Conservation (phyloP, 2,329 filamentous ascomycete species). For the Aureobasidium zeae region DNA sequence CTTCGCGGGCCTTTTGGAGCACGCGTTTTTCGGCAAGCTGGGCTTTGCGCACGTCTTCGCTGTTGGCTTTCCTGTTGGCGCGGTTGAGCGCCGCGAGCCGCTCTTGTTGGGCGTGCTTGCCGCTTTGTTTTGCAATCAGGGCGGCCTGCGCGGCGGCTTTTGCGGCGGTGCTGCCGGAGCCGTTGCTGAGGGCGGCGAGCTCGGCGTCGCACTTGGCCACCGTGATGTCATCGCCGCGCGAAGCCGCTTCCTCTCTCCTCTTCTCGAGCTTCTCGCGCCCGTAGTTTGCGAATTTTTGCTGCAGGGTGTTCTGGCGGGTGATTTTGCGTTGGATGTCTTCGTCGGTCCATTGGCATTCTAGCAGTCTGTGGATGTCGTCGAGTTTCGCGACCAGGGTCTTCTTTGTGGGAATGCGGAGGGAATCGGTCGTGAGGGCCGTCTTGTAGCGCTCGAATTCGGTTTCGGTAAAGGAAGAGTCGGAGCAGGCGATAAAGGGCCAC, state of each 20-base stretch:
- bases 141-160: constrained; percentile 34
- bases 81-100: constrained; percentile 74
- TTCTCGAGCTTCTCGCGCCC: constrained; percentile 60
- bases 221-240: constrained; percentile 53
- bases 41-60: constrained; percentile 83
- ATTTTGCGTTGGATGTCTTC: constrained; percentile 74
- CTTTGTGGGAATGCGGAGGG: constrained; percentile 64
- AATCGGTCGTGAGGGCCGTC: constrained; percentile 62
- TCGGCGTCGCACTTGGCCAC: constrained; percentile 41
- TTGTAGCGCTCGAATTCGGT: constrained; percentile 75
- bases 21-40: constrained; percentile 62
- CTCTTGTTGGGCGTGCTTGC: constrained; percentile 58
- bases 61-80: constrained; percentile 73
- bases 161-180: constrained; percentile 56
- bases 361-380: constrained; percentile 67
- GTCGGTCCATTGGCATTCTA: constrained; percentile 74
- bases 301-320: constrained; percentile 57
- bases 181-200: constrained; percentile 51
- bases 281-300: constrained; percentile 49
- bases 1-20: constrained; percentile 37
- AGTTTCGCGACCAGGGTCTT: constrained; percentile 61
- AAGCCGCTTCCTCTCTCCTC: constrained; percentile 57
- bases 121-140: constrained; percentile 42
- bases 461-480: constrained; percentile 70
- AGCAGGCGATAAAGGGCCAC: constrained; percentile 86